phyloP scores from a whole-genome alignment of 345 rosid genomes.

The Gossypium ekmanianum region DNA sequence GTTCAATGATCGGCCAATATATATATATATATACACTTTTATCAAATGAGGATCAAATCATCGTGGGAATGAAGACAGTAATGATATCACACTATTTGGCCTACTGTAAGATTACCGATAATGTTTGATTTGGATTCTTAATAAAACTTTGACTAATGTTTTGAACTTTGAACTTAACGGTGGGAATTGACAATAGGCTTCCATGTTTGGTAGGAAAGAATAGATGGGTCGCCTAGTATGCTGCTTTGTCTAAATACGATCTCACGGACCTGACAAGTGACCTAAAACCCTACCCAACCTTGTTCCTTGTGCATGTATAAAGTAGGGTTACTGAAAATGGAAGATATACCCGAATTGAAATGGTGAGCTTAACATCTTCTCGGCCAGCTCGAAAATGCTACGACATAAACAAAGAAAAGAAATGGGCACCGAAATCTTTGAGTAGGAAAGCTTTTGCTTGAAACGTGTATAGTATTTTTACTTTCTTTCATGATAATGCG shows the following conservation, averaged over 20 bases:
- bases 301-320: constrained; percentile 17
- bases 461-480: neutral
- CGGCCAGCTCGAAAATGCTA: constrained; percentile 15
- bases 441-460: constrained; percentile 7
- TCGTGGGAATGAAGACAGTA: neutral
- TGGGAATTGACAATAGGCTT: constrained; percentile 18
- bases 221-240: constrained; percentile 23
- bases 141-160: neutral
- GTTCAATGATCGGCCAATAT: neutral
- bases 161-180: neutral
- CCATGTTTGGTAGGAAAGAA: constrained; percentile 31
- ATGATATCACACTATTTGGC: neutral
- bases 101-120: neutral
- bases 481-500: neutral
- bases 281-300: constrained; percentile 35
- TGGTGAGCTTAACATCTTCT: constrained; percentile 16
- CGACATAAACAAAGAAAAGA: constrained; percentile 13
- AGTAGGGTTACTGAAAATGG: constrained; percentile 18
- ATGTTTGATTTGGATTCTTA: neutral
- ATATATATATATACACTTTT: neutral
- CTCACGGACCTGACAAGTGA: constrained; percentile 29
- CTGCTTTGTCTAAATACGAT: constrained; percentile 35
- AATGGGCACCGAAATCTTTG: constrained; percentile 22
- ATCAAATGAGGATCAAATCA: neutral
- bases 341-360: constrained; percentile 11